These are phyloP conservation scores for Fragaria ananassa DNA, from an alignment of 306 rosid genomes.

Conservation along the genomic window DNA sequence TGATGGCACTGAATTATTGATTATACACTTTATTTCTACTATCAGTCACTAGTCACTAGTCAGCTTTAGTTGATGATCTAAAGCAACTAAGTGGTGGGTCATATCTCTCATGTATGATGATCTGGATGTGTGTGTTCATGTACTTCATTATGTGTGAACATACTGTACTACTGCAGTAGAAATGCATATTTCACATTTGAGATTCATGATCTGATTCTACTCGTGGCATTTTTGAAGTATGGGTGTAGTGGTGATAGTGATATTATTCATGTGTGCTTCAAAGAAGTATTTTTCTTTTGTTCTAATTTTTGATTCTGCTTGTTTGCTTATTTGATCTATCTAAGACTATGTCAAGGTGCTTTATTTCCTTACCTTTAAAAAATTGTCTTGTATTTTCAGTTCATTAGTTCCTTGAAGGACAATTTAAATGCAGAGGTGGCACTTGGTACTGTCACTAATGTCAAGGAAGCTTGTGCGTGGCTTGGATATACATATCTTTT, in stretches of 20 bases:
- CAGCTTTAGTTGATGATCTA: background rate
- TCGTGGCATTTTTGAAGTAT: background rate
- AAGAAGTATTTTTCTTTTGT: background rate
- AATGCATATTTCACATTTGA: background rate
- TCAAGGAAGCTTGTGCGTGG: constrained; percentile 99
- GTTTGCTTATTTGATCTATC: constrained; percentile 5
- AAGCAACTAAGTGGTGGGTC: background rate
- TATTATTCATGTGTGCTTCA: background rate
- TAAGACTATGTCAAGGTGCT: background rate
- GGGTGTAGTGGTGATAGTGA: background rate
- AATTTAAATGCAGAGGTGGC: constrained; percentile 98
- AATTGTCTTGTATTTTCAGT: constrained; percentile 50
- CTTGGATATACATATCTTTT: constrained; percentile 96
- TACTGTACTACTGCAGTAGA: background rate
- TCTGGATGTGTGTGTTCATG: background rate
- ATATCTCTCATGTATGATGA: background rate
- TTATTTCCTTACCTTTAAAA: background rate
- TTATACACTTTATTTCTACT: background rate
- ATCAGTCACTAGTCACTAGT: background rate
- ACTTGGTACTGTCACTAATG: constrained; percentile 94
- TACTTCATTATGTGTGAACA: background rate
- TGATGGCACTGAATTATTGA: background rate
- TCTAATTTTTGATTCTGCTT: background rate
- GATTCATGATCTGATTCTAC: background rate
- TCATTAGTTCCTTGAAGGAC: constrained; percentile 90